Percentiles rank a stretch among this genome's conserved stretches.
Evolutionary conservation across 768 basidiomycete species (phyloP).

Genomic region (Chalciporus sphaerocephalus): DNA sequence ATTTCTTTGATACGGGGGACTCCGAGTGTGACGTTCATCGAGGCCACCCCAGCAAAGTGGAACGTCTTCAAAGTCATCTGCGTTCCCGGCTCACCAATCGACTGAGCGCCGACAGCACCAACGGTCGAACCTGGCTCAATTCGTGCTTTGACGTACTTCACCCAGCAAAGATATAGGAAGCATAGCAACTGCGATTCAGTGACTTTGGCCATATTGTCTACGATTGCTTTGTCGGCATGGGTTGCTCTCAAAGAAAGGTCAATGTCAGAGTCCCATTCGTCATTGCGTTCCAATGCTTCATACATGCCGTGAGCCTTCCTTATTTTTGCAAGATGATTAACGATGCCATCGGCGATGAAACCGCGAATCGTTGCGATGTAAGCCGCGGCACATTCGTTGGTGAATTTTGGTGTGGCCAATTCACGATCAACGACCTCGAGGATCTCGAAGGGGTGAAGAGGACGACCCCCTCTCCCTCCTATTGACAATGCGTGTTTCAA

Average conservation of each 20-base stretch:
- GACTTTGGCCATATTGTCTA: slow-evolving; percentile 90
- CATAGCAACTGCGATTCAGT: slow-evolving; percentile 71
- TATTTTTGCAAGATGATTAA: slow-evolving; percentile 57
- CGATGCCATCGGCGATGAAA: slow-evolving; percentile 69
- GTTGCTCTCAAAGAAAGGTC: slow-evolving; percentile 74
- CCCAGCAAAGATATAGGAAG: slow-evolving; percentile 87
- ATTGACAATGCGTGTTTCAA: slow-evolving; percentile 80
- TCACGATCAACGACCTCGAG: slow-evolving; percentile 64
- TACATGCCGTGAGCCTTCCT: slow-evolving; percentile 78
- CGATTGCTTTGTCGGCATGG: slow-evolving; percentile 69
- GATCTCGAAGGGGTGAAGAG: slow-evolving; percentile 85
- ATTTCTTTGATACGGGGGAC: slow-evolving; percentile 99
- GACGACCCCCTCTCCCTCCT: slow-evolving; percentile 51
- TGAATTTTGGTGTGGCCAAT: slow-evolving; percentile 54
- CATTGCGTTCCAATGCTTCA: slow-evolving; percentile 67
- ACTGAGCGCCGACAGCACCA: slow-evolving; percentile 97
- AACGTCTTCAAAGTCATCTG: slow-evolving; percentile 99
- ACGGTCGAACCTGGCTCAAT: slow-evolving; percentile 99
- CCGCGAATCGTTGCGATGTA: slow-evolving; percentile 65
- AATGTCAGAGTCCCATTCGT: slow-evolving; percentile 74
- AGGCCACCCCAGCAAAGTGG: slow-evolving; percentile 99
- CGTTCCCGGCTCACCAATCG: slow-evolving; percentile 98
- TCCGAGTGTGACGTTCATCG: slow-evolving; percentile 99
- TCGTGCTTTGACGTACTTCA: slow-evolving; percentile 89
- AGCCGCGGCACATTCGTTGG: slow-evolving; percentile 63